Evolutionary conservation across 2,329 filamentous ascomycete genomes (phyloP).

Genomic region (Nothophaeocryptopus gaeumannii): DNA sequence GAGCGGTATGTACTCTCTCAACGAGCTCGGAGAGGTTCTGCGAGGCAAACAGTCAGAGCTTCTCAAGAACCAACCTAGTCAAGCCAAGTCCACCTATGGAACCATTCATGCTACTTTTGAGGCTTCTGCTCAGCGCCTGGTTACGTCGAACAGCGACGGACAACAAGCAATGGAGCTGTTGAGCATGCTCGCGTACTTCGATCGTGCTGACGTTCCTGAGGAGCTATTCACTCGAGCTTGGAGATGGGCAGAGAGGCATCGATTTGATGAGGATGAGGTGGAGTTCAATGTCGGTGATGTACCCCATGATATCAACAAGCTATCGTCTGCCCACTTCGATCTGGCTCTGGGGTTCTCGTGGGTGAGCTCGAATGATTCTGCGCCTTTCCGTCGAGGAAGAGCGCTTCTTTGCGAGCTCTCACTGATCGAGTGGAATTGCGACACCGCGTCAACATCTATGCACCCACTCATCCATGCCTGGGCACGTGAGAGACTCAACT

Average conservation of each 20-base stretch:
- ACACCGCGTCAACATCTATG: background rate
- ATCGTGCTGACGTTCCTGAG: background rate
- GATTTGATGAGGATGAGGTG: background rate
- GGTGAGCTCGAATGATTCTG: background rate
- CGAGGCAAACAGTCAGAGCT: background rate
- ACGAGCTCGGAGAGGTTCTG: background rate
- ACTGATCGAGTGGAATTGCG: background rate
- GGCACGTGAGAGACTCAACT: background rate
- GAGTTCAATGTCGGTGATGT: background rate
- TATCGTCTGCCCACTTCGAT: constrained; percentile 1
- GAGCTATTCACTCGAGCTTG: background rate
- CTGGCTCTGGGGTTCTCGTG: background rate
- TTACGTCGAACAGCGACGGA: background rate
- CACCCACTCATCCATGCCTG: constrained; percentile 5
- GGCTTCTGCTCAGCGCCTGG: background rate
- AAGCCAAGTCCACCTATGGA: constrained; percentile 4
- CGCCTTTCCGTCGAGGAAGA: background rate
- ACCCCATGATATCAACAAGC: background rate
- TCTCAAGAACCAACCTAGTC: background rate
- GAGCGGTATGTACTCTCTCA: background rate
- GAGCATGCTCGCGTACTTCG: background rate
- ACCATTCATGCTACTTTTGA: constrained; percentile 5
- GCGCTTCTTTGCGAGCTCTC: background rate
- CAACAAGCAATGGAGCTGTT: constrained; percentile 2
- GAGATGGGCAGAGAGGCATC: background rate